Conservation (phyloP, 1,139 yeast genomes). For the Taphrina deformans region DNA sequence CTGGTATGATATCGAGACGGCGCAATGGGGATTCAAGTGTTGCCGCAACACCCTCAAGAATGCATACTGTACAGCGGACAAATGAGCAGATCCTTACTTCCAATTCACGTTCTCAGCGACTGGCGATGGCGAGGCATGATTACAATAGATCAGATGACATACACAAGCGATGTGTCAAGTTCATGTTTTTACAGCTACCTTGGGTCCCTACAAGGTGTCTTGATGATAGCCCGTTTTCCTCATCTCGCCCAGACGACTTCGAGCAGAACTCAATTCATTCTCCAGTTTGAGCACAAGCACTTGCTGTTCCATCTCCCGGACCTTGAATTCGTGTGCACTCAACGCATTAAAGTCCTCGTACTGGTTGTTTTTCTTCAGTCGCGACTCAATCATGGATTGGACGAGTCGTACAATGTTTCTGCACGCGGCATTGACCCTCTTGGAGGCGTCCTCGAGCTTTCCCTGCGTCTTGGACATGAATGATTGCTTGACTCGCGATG, state of each 20-base stretch:
- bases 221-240: constrained; percentile 55
- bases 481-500: constrained; percentile 82
- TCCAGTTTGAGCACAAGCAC: constrained; percentile 84
- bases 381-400: constrained; percentile 56
- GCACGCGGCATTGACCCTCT: constrained; percentile 72
- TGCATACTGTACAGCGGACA: constrained; percentile 44
- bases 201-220: constrained; percentile 3
- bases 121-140: background rate
- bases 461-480: constrained; percentile 78
- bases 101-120: too few species aligned
- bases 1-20: constrained; percentile 48
- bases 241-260: constrained; percentile 82
- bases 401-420: constrained; percentile 69
- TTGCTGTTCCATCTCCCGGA: constrained; percentile 90
- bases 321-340: constrained; percentile 78
- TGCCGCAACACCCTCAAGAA: constrained; percentile 49
- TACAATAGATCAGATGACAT: too few species aligned
- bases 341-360: constrained; percentile 64
- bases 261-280: constrained; percentile 66
- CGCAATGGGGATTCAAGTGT: constrained; percentile 55
- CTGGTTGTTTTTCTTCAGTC: constrained; percentile 47
- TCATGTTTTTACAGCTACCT: background rate
- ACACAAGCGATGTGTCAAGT: background rate
- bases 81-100: background rate
- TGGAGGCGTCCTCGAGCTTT: constrained; percentile 66